Evolutionary conservation across 371 early-diverging fungal species (phyloP).

Genomic region (Circinella umbellata): DNA sequence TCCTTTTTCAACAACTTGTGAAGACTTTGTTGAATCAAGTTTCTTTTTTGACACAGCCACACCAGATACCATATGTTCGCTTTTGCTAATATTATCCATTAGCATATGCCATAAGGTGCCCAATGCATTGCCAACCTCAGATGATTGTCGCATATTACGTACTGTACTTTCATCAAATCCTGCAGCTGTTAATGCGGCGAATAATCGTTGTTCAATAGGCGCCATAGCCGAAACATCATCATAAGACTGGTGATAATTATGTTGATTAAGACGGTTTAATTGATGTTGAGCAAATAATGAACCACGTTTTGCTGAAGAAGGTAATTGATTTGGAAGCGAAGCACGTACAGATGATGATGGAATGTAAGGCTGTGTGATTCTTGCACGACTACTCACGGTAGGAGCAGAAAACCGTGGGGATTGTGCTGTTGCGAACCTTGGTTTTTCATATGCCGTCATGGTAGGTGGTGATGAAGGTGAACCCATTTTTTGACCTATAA

Average conservation of each 20-base stretch:
- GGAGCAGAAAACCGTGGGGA: slow-evolving; percentile 46
- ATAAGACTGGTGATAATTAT: background rate
- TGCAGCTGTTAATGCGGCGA: slow-evolving; percentile 54
- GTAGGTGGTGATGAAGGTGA: too few species aligned
- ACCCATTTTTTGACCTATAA: background rate
- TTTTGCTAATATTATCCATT: slow-evolving; percentile 42
- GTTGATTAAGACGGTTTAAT: background rate
- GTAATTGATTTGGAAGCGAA: slow-evolving; percentile 15
- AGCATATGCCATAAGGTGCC: slow-evolving; percentile 79
- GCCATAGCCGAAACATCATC: slow-evolving; percentile 42
- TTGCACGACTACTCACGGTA: slow-evolving; percentile 24
- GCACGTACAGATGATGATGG: slow-evolving; percentile 7
- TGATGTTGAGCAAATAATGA: background rate
- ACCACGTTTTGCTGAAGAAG: slow-evolving; percentile 9
- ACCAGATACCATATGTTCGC: slow-evolving; percentile 12
- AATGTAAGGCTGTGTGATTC: slow-evolving; percentile 29
- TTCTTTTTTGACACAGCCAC: background rate
- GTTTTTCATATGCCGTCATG: slow-evolving; percentile 6
- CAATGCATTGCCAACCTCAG: slow-evolving; percentile 68
- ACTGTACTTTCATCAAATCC: slow-evolving; percentile 73
- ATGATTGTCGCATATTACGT: slow-evolving; percentile 55
- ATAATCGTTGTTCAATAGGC: slow-evolving; percentile 52
- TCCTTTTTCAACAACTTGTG: slow-evolving; percentile 1
- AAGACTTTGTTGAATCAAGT: background rate
- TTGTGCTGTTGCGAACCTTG: slow-evolving; percentile 18